Evolutionary conservation across 2,329 filamentous ascomycete species (phyloP).

Genomic region (Pseudogymnoascus sp.): DNA sequence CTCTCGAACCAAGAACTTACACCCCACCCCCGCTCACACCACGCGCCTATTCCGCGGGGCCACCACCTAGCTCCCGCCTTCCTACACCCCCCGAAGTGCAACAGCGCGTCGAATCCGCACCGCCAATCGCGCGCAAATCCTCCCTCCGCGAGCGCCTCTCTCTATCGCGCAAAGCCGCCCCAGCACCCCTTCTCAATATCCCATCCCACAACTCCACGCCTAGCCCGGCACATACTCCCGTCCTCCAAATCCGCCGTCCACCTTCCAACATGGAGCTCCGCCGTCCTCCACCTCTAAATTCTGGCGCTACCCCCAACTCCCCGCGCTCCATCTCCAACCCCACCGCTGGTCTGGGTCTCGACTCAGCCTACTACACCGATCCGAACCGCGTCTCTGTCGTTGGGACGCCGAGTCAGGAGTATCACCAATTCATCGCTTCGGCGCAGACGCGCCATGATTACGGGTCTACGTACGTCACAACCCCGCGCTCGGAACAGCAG

Average conservation of each 20-base stretch:
- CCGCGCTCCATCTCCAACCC: background rate
- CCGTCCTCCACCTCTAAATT: background rate
- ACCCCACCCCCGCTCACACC: slow-evolving; percentile 17
- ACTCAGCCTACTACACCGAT: slow-evolving; percentile 27
- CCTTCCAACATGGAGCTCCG: background rate
- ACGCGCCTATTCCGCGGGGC: slow-evolving; percentile 8
- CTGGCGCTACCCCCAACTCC: background rate
- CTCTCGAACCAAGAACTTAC: slow-evolving; percentile 26
- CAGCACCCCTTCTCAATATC: slow-evolving; percentile 11
- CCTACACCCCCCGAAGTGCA: slow-evolving; percentile 8
- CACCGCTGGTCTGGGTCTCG: slow-evolving; percentile 22
- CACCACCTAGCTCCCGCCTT: slow-evolving; percentile 9
- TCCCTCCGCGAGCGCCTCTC: slow-evolving; percentile 25
- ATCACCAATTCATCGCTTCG: background rate
- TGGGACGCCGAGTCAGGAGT: slow-evolving; percentile 11
- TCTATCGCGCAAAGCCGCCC: slow-evolving; percentile 20
- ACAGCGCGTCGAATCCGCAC: slow-evolving; percentile 9
- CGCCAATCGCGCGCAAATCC: slow-evolving; percentile 18
- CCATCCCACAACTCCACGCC: slow-evolving; percentile 9
- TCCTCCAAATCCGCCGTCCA: background rate
- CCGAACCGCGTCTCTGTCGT: slow-evolving; percentile 8
- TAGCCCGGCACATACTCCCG: background rate
- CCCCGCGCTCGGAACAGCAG: slow-evolving; percentile 44
- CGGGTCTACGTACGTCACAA: slow-evolving; percentile 18
- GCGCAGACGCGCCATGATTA: slow-evolving; percentile 3